phyloP scores from a whole-genome alignment of 176 grass and related monocot species.

The Aegilops sharonensis region DNA sequence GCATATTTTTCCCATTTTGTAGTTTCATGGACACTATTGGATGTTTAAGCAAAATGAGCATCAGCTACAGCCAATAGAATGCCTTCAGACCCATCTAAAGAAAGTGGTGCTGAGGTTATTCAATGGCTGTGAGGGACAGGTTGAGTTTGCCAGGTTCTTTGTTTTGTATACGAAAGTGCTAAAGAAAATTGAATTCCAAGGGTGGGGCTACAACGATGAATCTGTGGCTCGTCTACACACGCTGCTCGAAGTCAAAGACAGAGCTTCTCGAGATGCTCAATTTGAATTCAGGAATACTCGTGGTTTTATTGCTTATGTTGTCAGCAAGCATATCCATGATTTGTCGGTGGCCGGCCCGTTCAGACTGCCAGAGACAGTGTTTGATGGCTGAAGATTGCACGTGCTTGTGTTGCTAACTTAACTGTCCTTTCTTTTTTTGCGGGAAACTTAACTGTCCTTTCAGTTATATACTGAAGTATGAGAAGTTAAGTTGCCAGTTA shows the following conservation, averaged over 20 bases:
- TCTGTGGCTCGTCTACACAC: background rate
- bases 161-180: background rate
- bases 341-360: too few relatives aligned
- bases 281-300: background rate
- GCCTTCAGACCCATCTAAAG: background rate
- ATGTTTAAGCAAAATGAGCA: background rate
- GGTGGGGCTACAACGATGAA: background rate
- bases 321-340: too few relatives aligned
- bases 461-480: too few relatives aligned
- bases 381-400: too few relatives aligned
- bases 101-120: background rate
- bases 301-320: too few relatives aligned
- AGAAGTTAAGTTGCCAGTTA: too few relatives aligned
- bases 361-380: too few relatives aligned
- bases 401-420: too few relatives aligned
- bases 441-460: too few relatives aligned
- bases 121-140: background rate
- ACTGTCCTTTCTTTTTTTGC: too few relatives aligned
- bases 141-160: background rate
- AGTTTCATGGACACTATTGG: background rate
- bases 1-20: background rate
- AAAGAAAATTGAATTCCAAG: background rate
- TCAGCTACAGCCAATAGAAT: background rate
- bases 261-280: background rate
- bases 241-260: background rate